Evolutionary conservation across 805 yeast genomes (phyloP).

Genomic region (Zygosaccharomyces pseudorouxii): DNA sequence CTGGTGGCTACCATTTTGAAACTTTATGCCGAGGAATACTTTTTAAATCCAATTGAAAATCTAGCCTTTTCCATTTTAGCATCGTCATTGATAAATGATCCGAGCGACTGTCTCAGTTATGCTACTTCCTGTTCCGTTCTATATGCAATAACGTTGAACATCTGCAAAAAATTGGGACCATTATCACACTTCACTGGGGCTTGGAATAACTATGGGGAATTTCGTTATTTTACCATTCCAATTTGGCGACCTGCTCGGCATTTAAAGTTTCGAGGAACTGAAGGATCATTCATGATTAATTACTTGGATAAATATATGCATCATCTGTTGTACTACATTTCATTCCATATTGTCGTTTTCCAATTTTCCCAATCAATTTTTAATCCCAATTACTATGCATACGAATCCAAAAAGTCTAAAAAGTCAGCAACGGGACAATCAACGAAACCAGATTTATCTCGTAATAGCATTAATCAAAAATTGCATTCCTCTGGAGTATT

Average conservation of each 20-base stretch:
- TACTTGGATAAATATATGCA: constrained; percentile 18
- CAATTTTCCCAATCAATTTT: constrained; percentile 22
- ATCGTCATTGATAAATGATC: constrained; percentile 34
- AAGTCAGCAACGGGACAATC: constrained; percentile 2
- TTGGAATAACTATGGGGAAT: neutral
- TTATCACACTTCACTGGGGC: constrained; percentile 4
- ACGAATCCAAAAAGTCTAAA: constrained; percentile 7
- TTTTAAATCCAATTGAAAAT: constrained; percentile 25
- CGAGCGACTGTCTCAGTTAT: constrained; percentile 26
- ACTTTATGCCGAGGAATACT: constrained; percentile 20
- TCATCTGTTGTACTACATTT: constrained; percentile 20
- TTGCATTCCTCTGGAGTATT: constrained; percentile 7
- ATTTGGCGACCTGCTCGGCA: neutral
- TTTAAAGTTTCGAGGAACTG: neutral
- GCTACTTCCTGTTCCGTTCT: constrained; percentile 31
- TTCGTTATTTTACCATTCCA: constrained; percentile 1
- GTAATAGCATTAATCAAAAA: constrained; percentile 7
- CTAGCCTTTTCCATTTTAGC: constrained; percentile 30
- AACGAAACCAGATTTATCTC: constrained; percentile 5
- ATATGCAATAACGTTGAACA: constrained; percentile 23
- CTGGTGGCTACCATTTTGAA: constrained; percentile 21
- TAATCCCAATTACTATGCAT: constrained; percentile 12
- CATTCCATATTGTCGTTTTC: constrained; percentile 29
- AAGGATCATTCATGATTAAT: neutral
- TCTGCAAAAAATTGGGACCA: constrained; percentile 12